phyloP scores from a whole-genome alignment of 2,329 filamentous ascomycete genomes.

The Colletotrichum cordylinicola region DNA sequence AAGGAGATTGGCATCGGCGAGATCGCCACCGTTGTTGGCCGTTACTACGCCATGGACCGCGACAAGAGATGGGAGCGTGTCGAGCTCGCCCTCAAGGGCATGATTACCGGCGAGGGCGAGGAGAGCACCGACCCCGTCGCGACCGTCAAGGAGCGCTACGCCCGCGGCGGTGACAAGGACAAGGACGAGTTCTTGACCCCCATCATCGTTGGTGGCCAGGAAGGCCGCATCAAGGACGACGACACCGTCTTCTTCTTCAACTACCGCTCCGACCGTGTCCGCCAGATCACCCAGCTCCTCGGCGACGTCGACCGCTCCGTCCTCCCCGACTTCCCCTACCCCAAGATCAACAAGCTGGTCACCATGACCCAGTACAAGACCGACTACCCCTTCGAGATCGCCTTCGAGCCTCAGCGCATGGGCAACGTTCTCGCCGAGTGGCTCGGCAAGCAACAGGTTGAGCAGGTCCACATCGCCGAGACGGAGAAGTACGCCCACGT shows the following conservation, averaged over 20 bases:
- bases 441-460: constrained; percentile 84
- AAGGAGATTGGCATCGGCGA: constrained; percentile 87
- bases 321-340: constrained; percentile 89
- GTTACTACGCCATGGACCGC: constrained; percentile 99
- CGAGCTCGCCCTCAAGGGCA: constrained; percentile 86
- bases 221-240: constrained; percentile 84
- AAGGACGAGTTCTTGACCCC: constrained; percentile 98
- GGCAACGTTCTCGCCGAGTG: constrained; percentile 98
- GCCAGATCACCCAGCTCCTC: constrained; percentile 93
- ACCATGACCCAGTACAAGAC: constrained; percentile 99
- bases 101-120: constrained; percentile 88
- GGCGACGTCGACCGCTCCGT: constrained; percentile 93
- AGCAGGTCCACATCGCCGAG: constrained; percentile 97
- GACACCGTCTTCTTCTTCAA: constrained; percentile 99
- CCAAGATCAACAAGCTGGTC: constrained; percentile 81
- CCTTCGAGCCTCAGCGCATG: constrained; percentile 95
- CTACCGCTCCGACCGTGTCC: constrained; percentile 97
- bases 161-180: constrained; percentile 70
- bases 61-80: constrained; percentile 99
- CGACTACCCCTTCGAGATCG: constrained; percentile 90
- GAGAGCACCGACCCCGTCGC: constrained; percentile 82
- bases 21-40: constrained; percentile 90
- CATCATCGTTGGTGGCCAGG: constrained; percentile 90
- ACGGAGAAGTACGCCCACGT: constrained; percentile 99
- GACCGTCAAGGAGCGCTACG: constrained; percentile 87